phyloP scores from a whole-genome alignment of 305 asterid genomes.

The Striga hermonthica region DNA sequence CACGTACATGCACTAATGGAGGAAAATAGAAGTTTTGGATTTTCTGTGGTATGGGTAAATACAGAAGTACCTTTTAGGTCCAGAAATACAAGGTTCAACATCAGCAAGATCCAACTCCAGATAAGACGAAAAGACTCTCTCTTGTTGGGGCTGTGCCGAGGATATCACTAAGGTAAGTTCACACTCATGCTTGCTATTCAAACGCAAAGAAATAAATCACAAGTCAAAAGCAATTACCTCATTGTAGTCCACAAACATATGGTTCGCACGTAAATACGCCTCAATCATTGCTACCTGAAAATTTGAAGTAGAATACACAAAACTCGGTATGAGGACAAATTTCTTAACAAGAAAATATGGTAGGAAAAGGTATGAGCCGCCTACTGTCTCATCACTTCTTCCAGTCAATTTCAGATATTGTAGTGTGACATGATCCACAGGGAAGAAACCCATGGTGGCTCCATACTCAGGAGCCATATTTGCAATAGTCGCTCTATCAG shows the following conservation, averaged over 20 bases:
- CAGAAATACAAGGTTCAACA: slow-evolving; percentile 64
- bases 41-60: not conserved
- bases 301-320: slow-evolving; percentile 19
- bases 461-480: slow-evolving; percentile 87
- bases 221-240: slow-evolving; percentile 40
- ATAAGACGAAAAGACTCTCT: slow-evolving; percentile 54
- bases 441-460: slow-evolving; percentile 89
- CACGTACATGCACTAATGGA: not conserved
- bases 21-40: not conserved
- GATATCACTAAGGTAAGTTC: slow-evolving; percentile 25
- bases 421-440: slow-evolving; percentile 70
- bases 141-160: slow-evolving; percentile 50
- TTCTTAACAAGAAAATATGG: not conserved
- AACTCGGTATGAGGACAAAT: not conserved
- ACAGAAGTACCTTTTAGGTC: slow-evolving; percentile 54
- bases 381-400: slow-evolving; percentile 54
- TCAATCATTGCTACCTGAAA: slow-evolving; percentile 79
- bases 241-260: slow-evolving; percentile 71
- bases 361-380: slow-evolving; percentile 9
- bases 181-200: not conserved
- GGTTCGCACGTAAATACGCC: slow-evolving; percentile 77
- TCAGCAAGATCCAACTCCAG: slow-evolving; percentile 49
- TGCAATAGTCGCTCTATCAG: slow-evolving; percentile 83
- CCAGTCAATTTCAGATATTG: slow-evolving; percentile 70
- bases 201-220: not conserved